Evolutionary conservation across 2,329 filamentous ascomycete species (phyloP), one percentile per base, ranked within the genome.

Genomic region (Trichoderma simmonsii): DNA sequence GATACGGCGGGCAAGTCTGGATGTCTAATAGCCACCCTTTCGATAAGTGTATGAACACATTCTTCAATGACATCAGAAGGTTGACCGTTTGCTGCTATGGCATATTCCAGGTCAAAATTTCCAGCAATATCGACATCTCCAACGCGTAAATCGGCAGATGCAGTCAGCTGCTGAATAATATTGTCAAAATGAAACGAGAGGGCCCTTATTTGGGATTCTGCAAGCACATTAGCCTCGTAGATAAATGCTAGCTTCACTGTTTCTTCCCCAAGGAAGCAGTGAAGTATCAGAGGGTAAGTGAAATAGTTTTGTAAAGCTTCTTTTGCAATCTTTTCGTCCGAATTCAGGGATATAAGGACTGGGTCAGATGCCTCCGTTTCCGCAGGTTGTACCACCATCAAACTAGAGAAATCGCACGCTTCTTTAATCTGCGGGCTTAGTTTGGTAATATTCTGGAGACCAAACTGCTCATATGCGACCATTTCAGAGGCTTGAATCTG

Each of bases 351-450:
- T 11, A 56, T 3, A 1, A 66, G 43, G 14, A 56, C 21, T 15
- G 43, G n/a, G 9, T 32, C 32, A 21, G 34, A 15, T 14, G 28
- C 61, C 18, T 21, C 7, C 51, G n/a, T 32, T n/a, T 57, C 56
- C 3, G 32, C 21, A 63, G 73, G 73, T 65, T 73, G 71, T 11
- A 73, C 64, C 24, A 73, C 67, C 32, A 73, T 59, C 30, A 73
- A 62, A 54, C 66, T 72, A 7, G 60, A 68, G 54, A 73, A 73
- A 1, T 73, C 61, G 34, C 65, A 71, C 3, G 71, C 62, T 24
- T 70, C 67, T 36, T 68, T 62, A 8, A 75, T 70, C 26, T 76
- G 71, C 8, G 43, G 12, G 34, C 60, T 43, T 34, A 71, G 14
- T 36, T 71, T 71, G 21, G 59, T n/a, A 39, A 63, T 69, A 26